A percentile compares a stretch with the other conserved stretches of the same genome.
Evolutionary conservation across 495 filamentous ascomycete genomes (phyloP).

Genomic region (Aspergillus panamensis): DNA sequence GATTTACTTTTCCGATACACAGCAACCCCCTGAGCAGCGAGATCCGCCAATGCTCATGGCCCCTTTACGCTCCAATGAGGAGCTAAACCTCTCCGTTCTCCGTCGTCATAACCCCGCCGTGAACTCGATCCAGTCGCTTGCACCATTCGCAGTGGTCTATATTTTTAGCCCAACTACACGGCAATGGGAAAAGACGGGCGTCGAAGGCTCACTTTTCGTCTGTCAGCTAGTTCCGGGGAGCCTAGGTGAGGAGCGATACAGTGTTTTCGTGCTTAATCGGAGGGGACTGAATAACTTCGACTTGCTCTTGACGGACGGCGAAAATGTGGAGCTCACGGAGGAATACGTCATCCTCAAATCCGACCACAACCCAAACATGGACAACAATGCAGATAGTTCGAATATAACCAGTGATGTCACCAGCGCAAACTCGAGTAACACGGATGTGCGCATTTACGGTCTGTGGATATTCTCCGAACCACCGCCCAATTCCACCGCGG

Average conservation of each 20-base stretch:
- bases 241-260: constrained; percentile 51
- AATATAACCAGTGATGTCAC: neutral
- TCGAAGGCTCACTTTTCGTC: constrained; percentile 81
- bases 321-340: constrained; percentile 57
- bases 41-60: constrained; percentile 30
- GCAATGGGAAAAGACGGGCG: constrained; percentile 71
- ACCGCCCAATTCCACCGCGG: constrained; percentile 51
- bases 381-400: neutral
- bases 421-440: constrained; percentile 3
- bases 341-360: constrained; percentile 59
- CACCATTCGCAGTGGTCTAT: constrained; percentile 78
- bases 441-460: constrained; percentile 48
- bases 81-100: constrained; percentile 78
- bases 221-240: constrained; percentile 53
- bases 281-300: constrained; percentile 59
- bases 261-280: constrained; percentile 59
- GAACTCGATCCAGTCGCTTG: constrained; percentile 64
- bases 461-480: constrained; percentile 64
- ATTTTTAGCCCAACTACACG: constrained; percentile 56
- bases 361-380: constrained; percentile 19
- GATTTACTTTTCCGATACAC: constrained; percentile 36
- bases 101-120: constrained; percentile 69
- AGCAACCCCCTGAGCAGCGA: constrained; percentile 29
- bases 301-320: constrained; percentile 45
- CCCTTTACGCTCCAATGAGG: constrained; percentile 63